These are phyloP conservation scores for Stereocaulon alpinum DNA, from an alignment of 495 filamentous ascomycete genomes.

Conservation along the genomic window DNA sequence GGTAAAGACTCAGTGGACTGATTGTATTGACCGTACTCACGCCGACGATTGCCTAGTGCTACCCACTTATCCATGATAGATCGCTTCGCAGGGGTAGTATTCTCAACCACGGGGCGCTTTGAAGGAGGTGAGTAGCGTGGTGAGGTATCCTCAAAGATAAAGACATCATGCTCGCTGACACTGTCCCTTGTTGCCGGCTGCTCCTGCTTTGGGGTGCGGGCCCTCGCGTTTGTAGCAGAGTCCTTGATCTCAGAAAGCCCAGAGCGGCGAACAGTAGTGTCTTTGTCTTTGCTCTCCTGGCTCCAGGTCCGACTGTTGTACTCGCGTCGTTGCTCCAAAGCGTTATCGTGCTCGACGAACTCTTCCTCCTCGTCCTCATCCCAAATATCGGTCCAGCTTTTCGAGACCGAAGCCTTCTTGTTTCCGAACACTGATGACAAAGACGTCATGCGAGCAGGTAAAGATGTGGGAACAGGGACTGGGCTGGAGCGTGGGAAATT, in stretches of 20 bases:
- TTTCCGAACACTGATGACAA: constrained; percentile 72
- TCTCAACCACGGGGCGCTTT: constrained; percentile 29
- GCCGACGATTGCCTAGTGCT: constrained; percentile 67
- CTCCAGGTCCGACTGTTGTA: constrained; percentile 75
- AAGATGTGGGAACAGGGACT: constrained; percentile 60
- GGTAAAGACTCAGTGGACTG: constrained; percentile 32
- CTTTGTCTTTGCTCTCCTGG: constrained; percentile 52
- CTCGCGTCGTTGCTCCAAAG: constrained; percentile 52
- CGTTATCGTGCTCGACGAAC: constrained; percentile 48
- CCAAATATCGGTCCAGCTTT: constrained; percentile 97
- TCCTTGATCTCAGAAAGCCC: constrained; percentile 29
- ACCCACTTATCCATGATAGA: constrained; percentile 72
- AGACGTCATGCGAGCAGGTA: constrained; percentile 60
- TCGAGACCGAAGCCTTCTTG: constrained; percentile 64
- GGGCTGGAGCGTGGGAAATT: constrained; percentile 38
- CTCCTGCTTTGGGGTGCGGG: constrained; percentile 21
- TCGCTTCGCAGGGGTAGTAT: constrained; percentile 32
- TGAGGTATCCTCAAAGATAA: constrained; percentile 56
- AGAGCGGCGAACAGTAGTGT: constrained; percentile 29
- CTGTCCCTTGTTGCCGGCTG: constrained; percentile 40
- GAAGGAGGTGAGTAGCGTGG: constrained; percentile 43
- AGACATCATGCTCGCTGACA: constrained; percentile 51
- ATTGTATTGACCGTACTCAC: constrained; percentile 52
- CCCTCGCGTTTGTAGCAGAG: constrained; percentile 15
- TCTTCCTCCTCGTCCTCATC: constrained; percentile 75